Conservation (phyloP, 2,329 filamentous ascomycete species). For the Decorospora gaudefroyi region DNA sequence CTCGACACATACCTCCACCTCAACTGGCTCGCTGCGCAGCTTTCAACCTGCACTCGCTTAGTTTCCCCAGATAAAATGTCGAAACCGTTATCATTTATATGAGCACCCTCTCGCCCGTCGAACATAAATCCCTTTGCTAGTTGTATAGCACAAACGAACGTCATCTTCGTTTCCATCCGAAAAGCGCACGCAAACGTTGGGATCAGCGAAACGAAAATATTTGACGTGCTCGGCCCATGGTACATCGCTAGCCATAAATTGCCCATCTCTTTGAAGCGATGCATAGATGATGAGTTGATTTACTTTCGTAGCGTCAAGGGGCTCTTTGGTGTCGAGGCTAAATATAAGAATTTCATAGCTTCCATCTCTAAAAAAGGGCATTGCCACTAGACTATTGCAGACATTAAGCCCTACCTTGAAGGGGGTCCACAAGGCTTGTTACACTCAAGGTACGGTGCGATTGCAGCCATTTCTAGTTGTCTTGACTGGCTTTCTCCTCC, state of each 20-base stretch:
- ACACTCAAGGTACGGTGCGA: no score
- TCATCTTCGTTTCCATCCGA: slow-evolving; percentile 42
- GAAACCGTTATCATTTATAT: slow-evolving; percentile 37
- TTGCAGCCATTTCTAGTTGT: background rate
- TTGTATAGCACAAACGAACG: slow-evolving; percentile 53
- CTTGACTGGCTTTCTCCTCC: slow-evolving; percentile 3
- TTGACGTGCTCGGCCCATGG: slow-evolving; percentile 66
- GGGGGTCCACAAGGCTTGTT: no score
- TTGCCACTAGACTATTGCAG: slow-evolving; percentile 47
- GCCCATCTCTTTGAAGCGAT: slow-evolving; percentile 55
- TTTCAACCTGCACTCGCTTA: slow-evolving; percentile 22
- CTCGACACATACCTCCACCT: slow-evolving; percentile 29
- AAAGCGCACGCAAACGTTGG: slow-evolving; percentile 50
- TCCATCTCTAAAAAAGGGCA: no score
- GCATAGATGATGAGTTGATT: slow-evolving; percentile 59
- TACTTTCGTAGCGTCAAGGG: slow-evolving; percentile 54
- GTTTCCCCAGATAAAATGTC: slow-evolving; percentile 30
- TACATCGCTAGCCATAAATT: slow-evolving; percentile 57
- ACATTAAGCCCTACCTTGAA: no score
- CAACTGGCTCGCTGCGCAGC: slow-evolving; percentile 11
- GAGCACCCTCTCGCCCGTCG: slow-evolving; percentile 23
- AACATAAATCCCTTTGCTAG: slow-evolving; percentile 64
- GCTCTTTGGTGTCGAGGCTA: background rate
- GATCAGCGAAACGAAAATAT: slow-evolving; percentile 58
- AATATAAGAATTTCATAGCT: no score